Evolutionary conservation across 768 basidiomycete species (phyloP).

Genomic region (Xerocomus potaroensis): DNA sequence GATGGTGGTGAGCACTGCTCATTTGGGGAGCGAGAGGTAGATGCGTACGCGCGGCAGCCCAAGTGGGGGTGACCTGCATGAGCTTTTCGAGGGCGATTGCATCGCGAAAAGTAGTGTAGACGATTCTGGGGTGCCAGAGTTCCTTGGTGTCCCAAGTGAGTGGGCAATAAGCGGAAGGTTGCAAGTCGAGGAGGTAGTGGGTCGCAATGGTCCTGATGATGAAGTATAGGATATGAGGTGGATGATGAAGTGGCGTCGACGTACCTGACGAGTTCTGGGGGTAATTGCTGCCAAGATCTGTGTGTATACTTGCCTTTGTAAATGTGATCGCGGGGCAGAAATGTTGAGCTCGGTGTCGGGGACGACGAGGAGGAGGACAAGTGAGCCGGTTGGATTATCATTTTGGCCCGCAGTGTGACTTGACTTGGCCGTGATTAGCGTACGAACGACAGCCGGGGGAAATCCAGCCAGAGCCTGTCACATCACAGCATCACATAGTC

Average conservation of each 20-base stretch:
- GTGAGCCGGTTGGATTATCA: conserved; percentile 26
- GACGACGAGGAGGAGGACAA: conserved; percentile 14
- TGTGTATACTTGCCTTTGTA: conserved; percentile 57
- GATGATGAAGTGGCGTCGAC: conserved; percentile 32
- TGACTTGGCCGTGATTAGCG: conserved; percentile 35
- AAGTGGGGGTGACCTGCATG: conserved; percentile 59
- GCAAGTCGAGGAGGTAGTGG: conserved; percentile 49
- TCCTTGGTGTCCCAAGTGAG: conserved; percentile 45
- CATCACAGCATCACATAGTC: conserved; percentile 23
- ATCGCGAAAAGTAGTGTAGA: conserved; percentile 61
- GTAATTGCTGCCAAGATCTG: conserved; percentile 60
- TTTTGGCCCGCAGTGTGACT: conserved; percentile 35
- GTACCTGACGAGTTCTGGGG: conserved; percentile 58
- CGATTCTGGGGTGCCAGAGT: conserved; percentile 58
- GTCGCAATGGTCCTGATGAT: conserved; percentile 35
- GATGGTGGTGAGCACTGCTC: conserved; percentile 7
- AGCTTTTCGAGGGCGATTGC: conserved; percentile 54
- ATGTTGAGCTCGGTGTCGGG: conserved; percentile 7
- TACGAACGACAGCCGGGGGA: conserved; percentile 35
- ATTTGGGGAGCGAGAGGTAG: background rate
- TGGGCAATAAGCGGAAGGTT: conserved; percentile 44
- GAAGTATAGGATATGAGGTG: background rate
- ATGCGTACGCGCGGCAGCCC: conserved; percentile 56
- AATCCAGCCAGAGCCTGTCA: conserved; percentile 30
- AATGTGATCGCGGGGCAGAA: conserved; percentile 23